Evolutionary conservation across 2,329 filamentous ascomycete genomes (phyloP), one percentile per base, ranked within the genome.

Genomic region (Alternaria solani): DNA sequence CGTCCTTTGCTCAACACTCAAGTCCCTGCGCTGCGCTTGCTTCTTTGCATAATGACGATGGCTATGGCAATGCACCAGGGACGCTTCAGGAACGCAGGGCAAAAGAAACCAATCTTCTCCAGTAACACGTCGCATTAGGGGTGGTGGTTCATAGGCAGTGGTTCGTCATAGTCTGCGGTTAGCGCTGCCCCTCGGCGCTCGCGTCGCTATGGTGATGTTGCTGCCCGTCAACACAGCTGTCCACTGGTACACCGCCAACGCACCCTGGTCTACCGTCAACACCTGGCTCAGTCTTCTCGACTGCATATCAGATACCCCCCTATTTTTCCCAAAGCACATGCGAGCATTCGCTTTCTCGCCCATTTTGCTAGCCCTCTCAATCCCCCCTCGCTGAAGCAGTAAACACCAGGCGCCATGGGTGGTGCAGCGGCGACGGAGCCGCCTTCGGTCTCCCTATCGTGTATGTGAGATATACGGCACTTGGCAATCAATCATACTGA

Each of bases 381-480:
- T 51, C 56, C 47, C 51, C 66, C 54, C 54, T 70, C 65, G 65
- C 66, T 71, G 63, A 63, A 59, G 38, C 62, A 54, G 60, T 68
- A 73, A 68, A 72, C 64, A 74, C 67, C 78, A 67, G 39, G 72
- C 76, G 70, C 65, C 51, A 90, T 90, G 88, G 86, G 87, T 78
- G 86, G 84, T 68, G 84, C 85, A 63, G 63, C 72, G 63, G 83
- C 85, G 70, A 81, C 85, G 71, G 89, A 90, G 68, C 81, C 82
- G 70, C 89, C 89, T 69, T 85, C 86, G 53, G 88, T 91, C 71
- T 83, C 88, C 69, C 82, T 91, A 74, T 91, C 89, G 47, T 91
- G 88, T 91, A 82, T 73, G 71, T 51, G 11, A n/a, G 41, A 5
- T 25, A 48, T n/a, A 56, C 48, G 34, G n/a, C 16, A 26, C 41